phyloP scores from a whole-genome alignment of 2,329 filamentous ascomycete genomes.

The Fusarium miscanthi region DNA sequence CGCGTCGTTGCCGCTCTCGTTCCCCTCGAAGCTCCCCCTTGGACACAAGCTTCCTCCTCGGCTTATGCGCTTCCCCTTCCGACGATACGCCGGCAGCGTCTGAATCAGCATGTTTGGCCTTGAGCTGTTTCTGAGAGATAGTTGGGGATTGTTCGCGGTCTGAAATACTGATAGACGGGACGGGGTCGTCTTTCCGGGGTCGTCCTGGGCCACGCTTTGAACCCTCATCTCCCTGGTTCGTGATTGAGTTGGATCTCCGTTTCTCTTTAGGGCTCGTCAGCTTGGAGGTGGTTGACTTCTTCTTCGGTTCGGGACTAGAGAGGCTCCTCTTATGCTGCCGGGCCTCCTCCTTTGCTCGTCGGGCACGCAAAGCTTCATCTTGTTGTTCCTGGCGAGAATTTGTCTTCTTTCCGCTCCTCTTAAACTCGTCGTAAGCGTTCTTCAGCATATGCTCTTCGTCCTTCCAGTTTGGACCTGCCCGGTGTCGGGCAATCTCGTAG shows the following conservation, averaged over 20 bases:
- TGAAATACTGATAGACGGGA: constrained; percentile 59
- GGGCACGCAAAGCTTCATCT: constrained; percentile 56
- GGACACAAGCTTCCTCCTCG: constrained; percentile 71
- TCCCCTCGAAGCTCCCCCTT: constrained; percentile 71
- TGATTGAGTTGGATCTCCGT: constrained; percentile 56
- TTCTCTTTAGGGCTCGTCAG: constrained; percentile 62
- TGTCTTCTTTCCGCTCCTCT: constrained; percentile 63
- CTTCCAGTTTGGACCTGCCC: constrained; percentile 88
- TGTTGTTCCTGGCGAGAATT: constrained; percentile 62
- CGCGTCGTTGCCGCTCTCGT: constrained; percentile 67
- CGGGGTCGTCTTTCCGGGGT: constrained; percentile 65
- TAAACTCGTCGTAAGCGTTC: constrained; percentile 75
- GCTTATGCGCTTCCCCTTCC: constrained; percentile 68
- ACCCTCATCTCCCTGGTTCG: constrained; percentile 59
- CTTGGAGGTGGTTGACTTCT: constrained; percentile 53
- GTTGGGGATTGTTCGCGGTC: constrained; percentile 66
- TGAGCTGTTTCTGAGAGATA: constrained; percentile 59
- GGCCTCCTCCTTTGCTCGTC: constrained; percentile 58
- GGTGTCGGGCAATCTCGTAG: constrained; percentile 84
- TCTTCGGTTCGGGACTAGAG: constrained; percentile 62
- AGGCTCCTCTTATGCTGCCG: constrained; percentile 59
- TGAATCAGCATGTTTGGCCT: constrained; percentile 64
- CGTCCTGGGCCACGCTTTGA: constrained; percentile 64
- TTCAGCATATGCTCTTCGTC: constrained; percentile 87
- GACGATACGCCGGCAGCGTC: constrained; percentile 65